Evolutionary conservation across 2,329 filamentous ascomycete species (phyloP).

Genomic region (Microcyclosporella mali): DNA sequence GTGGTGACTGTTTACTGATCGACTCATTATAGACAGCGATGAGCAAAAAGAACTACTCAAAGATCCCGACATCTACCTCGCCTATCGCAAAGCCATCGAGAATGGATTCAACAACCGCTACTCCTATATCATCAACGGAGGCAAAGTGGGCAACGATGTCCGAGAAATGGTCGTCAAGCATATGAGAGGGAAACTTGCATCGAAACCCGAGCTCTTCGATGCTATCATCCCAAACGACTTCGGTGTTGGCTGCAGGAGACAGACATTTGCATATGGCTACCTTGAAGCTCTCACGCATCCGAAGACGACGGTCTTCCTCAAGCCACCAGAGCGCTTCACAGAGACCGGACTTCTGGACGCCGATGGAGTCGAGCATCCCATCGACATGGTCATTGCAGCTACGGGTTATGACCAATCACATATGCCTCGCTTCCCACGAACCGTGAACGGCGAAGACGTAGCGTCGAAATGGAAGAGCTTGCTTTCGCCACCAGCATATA

Average conservation of each 20-base stretch:
- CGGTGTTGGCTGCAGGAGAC: slow-evolving; percentile 16
- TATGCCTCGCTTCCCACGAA: slow-evolving; percentile 14
- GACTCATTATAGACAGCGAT: slow-evolving; percentile 48
- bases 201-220: slow-evolving; percentile 15
- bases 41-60: slow-evolving; percentile 44
- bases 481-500: slow-evolving; percentile 16
- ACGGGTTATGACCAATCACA: slow-evolving; percentile 21
- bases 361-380: slow-evolving; percentile 14
- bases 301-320: slow-evolving; percentile 14
- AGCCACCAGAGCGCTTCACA: slow-evolving; percentile 15
- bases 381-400: slow-evolving; percentile 19
- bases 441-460: slow-evolving; percentile 15
- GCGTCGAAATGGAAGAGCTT: slow-evolving; percentile 6
- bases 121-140: slow-evolving; percentile 20
- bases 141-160: slow-evolving; percentile 10
- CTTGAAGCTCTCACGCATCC: slow-evolving; percentile 17
- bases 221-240: slow-evolving; percentile 18
- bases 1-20: slow-evolving; percentile 51
- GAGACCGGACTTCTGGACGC: slow-evolving; percentile 14
- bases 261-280: slow-evolving; percentile 19
- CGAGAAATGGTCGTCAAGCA: slow-evolving; percentile 14
- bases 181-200: slow-evolving; percentile 17
- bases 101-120: slow-evolving; percentile 14
- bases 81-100: slow-evolving; percentile 21
- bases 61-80: slow-evolving; percentile 18